phyloP scores from a whole-genome alignment of 352 stramenopile genomes.

The Aphanomyces astaci region DNA sequence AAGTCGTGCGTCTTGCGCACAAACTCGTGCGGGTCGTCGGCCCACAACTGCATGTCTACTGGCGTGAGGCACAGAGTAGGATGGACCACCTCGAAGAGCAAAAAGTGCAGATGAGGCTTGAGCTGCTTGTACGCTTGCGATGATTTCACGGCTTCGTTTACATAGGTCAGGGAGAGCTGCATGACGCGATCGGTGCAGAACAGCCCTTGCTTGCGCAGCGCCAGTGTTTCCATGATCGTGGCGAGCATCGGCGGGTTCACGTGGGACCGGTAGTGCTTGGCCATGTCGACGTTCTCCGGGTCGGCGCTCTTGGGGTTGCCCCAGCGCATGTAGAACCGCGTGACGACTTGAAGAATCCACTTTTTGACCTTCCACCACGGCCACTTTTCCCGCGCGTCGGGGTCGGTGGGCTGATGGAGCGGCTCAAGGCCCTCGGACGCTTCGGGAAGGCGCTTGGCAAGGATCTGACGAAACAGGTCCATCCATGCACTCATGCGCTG shows the following conservation, averaged over 20 bases:
- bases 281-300: conserved; percentile 88
- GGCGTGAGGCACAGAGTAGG: conserved; percentile 90
- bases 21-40: conserved; percentile 96
- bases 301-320: conserved; percentile 93
- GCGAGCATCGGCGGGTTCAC: conserved; percentile 82
- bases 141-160: conserved; percentile 92
- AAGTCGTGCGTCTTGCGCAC: conserved; percentile 96
- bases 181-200: conserved; percentile 96
- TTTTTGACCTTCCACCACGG: conserved; percentile 99
- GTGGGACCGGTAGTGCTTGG: conserved; percentile 88
- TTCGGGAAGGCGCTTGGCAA: conserved; percentile 90
- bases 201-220: conserved; percentile 87
- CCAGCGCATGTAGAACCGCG: conserved; percentile 95
- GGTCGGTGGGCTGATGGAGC: conserved; percentile 78
- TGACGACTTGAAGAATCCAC: conserved; percentile 95
- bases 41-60: conserved; percentile 93
- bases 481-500: conserved; percentile 90
- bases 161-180: conserved; percentile 90
- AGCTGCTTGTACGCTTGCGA: conserved; percentile 95
- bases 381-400: conserved; percentile 91
- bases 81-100: conserved; percentile 96
- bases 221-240: conserved; percentile 86
- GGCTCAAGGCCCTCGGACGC: conserved; percentile 70
- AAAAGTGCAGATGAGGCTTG: conserved; percentile 95
- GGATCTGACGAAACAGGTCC: conserved; percentile 75